These are phyloP conservation scores for Ceratocystis albifundus DNA, from an alignment of 2,329 filamentous ascomycete genomes.

Conservation along the genomic window DNA sequence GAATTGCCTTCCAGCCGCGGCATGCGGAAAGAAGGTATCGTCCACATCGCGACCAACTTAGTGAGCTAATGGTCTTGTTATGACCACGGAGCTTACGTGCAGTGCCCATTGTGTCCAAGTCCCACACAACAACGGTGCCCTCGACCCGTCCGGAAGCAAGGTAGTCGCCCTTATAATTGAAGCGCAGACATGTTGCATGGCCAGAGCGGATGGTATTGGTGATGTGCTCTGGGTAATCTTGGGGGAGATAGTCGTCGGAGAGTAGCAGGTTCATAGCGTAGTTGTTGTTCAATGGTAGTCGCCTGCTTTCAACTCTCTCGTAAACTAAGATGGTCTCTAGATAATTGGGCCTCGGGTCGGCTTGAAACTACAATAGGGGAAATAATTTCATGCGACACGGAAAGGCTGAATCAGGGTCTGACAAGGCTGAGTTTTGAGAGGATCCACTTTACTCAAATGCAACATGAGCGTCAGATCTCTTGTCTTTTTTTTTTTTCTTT, in stretches of 20 bases:
- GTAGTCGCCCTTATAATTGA: constrained; percentile 89
- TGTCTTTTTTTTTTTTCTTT: not conserved
- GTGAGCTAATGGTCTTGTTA: constrained; percentile 81
- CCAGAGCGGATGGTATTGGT: constrained; percentile 71
- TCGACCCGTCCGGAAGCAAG: constrained; percentile 89
- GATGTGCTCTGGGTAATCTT: constrained; percentile 83
- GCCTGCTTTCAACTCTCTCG: not conserved
- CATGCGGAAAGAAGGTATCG: constrained; percentile 85
- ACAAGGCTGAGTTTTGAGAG: constrained; percentile 18
- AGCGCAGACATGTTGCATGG: constrained; percentile 59
- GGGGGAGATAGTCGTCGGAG: constrained; percentile 52
- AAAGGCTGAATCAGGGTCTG: constrained; percentile 22
- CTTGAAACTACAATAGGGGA: not conserved
- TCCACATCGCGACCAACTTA: constrained; percentile 91
- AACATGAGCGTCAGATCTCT: not conserved
- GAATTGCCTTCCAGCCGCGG: constrained; percentile 89
- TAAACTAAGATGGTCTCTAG: not conserved
- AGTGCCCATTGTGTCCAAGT: constrained; percentile 93
- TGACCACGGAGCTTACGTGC: constrained; percentile 89
- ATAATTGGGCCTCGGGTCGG: not conserved
- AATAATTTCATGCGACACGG: not conserved
- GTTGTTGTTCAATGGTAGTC: not conserved
- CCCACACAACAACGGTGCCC: constrained; percentile 90
- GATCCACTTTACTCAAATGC: constrained; percentile 14
- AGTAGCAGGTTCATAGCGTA: constrained; percentile 46